Base-by-base conservation (phyloP, 495 filamentous ascomycete genomes). In the Tirmania nivea region DNA sequence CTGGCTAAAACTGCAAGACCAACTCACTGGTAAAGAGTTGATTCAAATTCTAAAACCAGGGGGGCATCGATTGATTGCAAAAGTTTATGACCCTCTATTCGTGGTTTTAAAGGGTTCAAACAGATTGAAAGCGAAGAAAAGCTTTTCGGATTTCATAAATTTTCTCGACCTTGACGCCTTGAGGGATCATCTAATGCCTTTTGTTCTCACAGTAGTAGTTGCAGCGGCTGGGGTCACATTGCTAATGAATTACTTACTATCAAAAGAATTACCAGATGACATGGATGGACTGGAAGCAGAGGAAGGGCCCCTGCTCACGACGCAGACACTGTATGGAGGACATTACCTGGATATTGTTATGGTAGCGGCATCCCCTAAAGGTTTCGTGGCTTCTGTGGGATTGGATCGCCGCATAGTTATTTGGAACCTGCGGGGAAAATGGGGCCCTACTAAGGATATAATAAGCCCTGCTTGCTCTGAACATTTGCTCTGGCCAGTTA, bases 1-100 rank as follows among this genome's bases (percentile, higher is more conserved):
- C 21, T 86, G 81, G 81, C 68, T 86, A 35, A 69, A 72, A 16
- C 70, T 83, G 56, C 81, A 86, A 66, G 81, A 84, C 55, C 77
- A 83, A 58, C 74, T 82, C 55, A 84, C 81, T 0, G 80, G 79
- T 8, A 73, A 73, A 51, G 81, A 86, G 57, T 69, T 84, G 12
- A 81, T 86, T 60, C 69, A 71, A 21, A 69, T 80, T 9, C 70
- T 83, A 57, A 84, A 79, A 53, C 81, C 81, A 2, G 66, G 73
- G 52, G 75, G 75, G 1, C 68, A 78, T 59, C 77, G 76, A 65
- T 78, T 83, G 58, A 70, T 84, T 17, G 80, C 80, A 10, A 72
- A 73, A 36, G 78, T 83, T 2, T 80, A 79, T 54, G 71, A 82
- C 25, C 81, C 81, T 1, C 62, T 80, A 8, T 70, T 83, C 31